Base-by-base conservation (phyloP, 805 yeast species). In the Lipomyces orientalis region DNA sequence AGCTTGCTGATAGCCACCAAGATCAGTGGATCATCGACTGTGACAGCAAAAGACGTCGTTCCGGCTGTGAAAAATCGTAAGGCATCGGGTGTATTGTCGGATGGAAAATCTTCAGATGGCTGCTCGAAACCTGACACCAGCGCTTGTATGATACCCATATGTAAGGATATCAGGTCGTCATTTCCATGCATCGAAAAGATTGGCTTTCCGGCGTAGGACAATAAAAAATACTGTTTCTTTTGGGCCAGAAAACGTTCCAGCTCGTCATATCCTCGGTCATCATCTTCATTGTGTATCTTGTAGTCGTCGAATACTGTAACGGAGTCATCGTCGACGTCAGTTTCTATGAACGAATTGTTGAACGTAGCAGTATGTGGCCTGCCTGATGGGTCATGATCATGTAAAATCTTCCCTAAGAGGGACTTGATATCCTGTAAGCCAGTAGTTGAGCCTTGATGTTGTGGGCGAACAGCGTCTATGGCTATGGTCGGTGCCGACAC, bases 121-220 rank as follows among this genome's bases (percentile, higher is more conserved):
- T 76, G 76, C 56, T 87, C 85, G 75, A 90, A 93, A 61, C 88
- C 88, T 10, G 89, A 85, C 8, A 91, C 84, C 6, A 93, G 85
- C 0, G 97, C 91, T 71, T 93, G 93, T 1, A 93, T 84, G 1
- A 93, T 81, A 0, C 97, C 97, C 80, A 89, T 86, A 73, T 89
- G 89, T 0, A 91, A 89, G 56, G 90, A 79, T 1, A 89, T 81
- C 16, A 87, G 77, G 49, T 87, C 88, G 62, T 90, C 93, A 1
- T 86, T 80, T 1, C 95, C 96, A 75, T 88, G 86, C 82, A 88
- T 81, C 1, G 96, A 86, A 77, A 89, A 93, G 5, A 93, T 88
- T 1, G 97, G 97, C 76, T 93, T 93, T 0, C 97, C 97, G 0
- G 97, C 97, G 1, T 88, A 80, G 0, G 97, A 90, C 9, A 93